Base-by-base conservation (phyloP, 352 stramenopile genomes). In the Globisporangium sylvaticum region DNA sequence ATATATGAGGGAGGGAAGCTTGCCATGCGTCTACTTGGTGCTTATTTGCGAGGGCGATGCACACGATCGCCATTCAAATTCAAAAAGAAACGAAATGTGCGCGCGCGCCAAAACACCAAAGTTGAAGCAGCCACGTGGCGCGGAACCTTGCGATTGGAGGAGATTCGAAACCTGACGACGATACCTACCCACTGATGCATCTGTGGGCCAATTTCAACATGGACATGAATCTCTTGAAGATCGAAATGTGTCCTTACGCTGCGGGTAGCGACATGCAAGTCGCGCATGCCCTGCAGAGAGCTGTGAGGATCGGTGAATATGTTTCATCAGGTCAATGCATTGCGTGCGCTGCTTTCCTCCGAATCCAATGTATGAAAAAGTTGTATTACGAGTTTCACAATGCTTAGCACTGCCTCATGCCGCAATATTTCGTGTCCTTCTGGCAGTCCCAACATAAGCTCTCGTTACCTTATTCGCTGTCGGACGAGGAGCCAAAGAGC, bases 401-500 rank as follows among this genome's bases (percentile, higher is more conserved):
- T n/a, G 39, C 15, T n/a, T 18, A 15, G 46, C 44, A 52, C 18
- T 22, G n/a, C 52, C n/a, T 37, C 12, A 7, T 22, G n/a, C 25
- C 10, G 18, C 3, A 24, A 24, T 20, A 29, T 25, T 58, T 29
- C 5, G 25, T 22, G 25, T 25, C 9, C 52, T 24, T 42, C 15
- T 31, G 52, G 4, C 4, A 22, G 34, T 24, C 25, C 22, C 22
- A 53, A 20, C 50, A 20, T 37, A 20, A 29, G 22, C 31, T 37
- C 31, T 37, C 31, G 31, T 37, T 12, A 37, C 31, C 32, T 73
- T 92, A 94, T 34, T 94, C 87, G 53, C 81, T 80, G 58, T 93
- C 87, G 2, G 87, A 94, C 12, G 84, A 93, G 22, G 87, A 94
- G 27, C 87, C 87, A 68, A 94, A 94, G 20, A 94, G 79, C 72